A percentile compares a stretch with the other conserved stretches of the same genome.
phyloP scores from a whole-genome alignment of 1,284 basidiomycete genomes.

The Ustilago bromivora region DNA sequence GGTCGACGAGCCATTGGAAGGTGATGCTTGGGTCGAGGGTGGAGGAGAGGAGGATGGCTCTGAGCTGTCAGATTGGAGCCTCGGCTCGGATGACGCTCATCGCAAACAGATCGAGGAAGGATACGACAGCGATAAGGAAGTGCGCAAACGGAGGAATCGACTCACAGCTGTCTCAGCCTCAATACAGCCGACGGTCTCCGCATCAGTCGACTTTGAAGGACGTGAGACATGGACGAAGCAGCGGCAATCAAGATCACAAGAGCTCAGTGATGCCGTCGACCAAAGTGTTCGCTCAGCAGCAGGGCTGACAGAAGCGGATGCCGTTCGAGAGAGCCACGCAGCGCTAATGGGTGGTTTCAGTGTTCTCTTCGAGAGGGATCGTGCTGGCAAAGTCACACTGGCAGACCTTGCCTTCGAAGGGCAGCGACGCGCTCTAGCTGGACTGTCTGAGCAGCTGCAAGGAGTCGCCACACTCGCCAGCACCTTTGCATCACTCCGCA shows the following conservation, averaged over 20 bases:
- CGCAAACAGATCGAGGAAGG: slow-evolving; percentile 13
- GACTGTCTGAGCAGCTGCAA: slow-evolving; percentile 27
- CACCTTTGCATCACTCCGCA: slow-evolving; percentile 16
- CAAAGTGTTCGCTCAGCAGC: background rate
- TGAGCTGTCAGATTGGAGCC: slow-evolving; percentile 47
- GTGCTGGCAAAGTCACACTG: background rate
- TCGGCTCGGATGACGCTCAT: slow-evolving; percentile 33
- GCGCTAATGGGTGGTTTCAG: slow-evolving; percentile 28
- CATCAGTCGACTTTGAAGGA: slow-evolving; percentile 9
- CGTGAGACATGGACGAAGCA: slow-evolving; percentile 21
- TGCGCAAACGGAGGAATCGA: slow-evolving; percentile 20
- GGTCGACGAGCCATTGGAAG: slow-evolving; percentile 39
- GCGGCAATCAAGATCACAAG: slow-evolving; percentile 4
- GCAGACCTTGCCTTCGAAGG: background rate
- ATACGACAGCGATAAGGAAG: slow-evolving; percentile 38
- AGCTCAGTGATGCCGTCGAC: background rate
- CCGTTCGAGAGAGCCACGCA: slow-evolving; percentile 29
- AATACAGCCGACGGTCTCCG: slow-evolving; percentile 18
- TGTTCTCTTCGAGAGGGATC: slow-evolving; percentile 12
- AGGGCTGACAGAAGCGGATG: slow-evolving; percentile 27
- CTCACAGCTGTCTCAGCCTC: slow-evolving; percentile 11
- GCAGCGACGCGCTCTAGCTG: background rate
- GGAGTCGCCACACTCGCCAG: slow-evolving; percentile 13
- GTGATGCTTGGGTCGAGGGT: slow-evolving; percentile 25
- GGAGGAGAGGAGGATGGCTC: slow-evolving; percentile 18